Conservation (phyloP, 768 basidiomycete species). For the Suillus fuscotomentosus region DNA sequence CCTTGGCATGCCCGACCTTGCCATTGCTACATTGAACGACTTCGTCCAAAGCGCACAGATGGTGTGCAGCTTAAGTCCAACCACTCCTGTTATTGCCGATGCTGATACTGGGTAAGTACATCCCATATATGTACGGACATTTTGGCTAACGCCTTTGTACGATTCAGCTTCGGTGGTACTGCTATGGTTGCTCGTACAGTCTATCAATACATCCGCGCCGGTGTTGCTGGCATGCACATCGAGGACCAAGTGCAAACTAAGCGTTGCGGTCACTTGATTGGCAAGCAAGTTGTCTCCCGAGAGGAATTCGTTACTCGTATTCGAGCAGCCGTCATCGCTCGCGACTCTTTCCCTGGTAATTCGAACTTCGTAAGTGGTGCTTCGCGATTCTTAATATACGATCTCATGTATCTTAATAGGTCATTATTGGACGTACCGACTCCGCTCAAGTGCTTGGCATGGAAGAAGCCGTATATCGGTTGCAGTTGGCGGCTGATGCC, state of each 20-base stretch:
- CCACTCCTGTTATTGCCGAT: conserved; percentile 72
- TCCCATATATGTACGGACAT: neutral
- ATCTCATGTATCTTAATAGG: conserved; percentile 31
- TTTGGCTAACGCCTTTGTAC: conserved; percentile 16
- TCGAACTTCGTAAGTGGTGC: conserved; percentile 62
- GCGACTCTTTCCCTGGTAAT: conserved; percentile 70
- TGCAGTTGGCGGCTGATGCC: conserved; percentile 68
- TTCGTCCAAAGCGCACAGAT: conserved; percentile 71
- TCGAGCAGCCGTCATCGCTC: conserved; percentile 74
- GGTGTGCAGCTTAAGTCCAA: conserved; percentile 65
- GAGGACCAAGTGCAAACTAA: conserved; percentile 85
- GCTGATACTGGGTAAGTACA: conserved; percentile 68
- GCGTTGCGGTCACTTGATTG: conserved; percentile 74
- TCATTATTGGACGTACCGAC: conserved; percentile 76
- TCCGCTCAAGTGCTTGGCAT: conserved; percentile 77
- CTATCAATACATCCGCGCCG: conserved; percentile 63
- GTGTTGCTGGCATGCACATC: conserved; percentile 75
- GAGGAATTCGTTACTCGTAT: conserved; percentile 75
- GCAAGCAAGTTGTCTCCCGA: conserved; percentile 79
- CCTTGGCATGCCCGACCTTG: conserved; percentile 75
- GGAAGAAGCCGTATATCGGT: conserved; percentile 67
- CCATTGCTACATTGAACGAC: conserved; percentile 76
- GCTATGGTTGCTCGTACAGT: conserved; percentile 77
- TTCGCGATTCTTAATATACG: neutral
- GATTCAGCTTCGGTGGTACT: conserved; percentile 61